Evolutionary conservation across 805 yeast species (phyloP), one percentile per base, ranked within the genome.

Genomic region (Ogataea ganodermae): DNA sequence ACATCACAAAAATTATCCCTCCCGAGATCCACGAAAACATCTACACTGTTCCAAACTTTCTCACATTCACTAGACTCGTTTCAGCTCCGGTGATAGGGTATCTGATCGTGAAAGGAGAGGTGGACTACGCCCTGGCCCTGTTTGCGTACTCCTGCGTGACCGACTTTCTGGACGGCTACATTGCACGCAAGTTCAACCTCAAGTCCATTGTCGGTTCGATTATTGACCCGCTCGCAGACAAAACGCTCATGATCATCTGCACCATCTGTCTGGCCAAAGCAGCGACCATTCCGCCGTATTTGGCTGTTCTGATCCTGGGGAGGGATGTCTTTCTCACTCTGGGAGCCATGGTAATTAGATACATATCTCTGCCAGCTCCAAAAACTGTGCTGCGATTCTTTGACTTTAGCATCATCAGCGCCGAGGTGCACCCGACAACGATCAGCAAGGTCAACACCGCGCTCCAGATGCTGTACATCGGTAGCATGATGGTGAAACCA

Each of bases 211-310:
- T 90, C 6, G 99, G 99, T 0, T 84, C 96, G 0, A 83, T 94
- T 13, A 72, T 95, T 27, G 99, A 94, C 60, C 99, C 99, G 0
- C 75, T 89, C 70, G 99, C 99, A 0, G 99, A 94, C 63, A 94
- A 94, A 63, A 72, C 86, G 13, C 73, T 94, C 39, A 90, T 94
- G 97, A 77, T 92, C 17, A 80, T 87, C 0, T 81, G 96, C 43
- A 91, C 98, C 0, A 74, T 83, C 0, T 81, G 96, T 44, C 68
- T 94, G 48, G 82, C 92, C 0, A 76, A 83, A 55, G 70, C 83
- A 10, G 75, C 82, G 42, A 73, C 78, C 16, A 84, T 94, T 59
- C 98, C 99, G 0, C 59, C 78, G 30, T 79, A 76, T 62, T 72
- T 80, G 18, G 95, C 92, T 0, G 63, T 70, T 0, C 55, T 89